Conservation (phyloP, 2,329 filamentous ascomycete species). For the Colletotrichum sp. region DNA sequence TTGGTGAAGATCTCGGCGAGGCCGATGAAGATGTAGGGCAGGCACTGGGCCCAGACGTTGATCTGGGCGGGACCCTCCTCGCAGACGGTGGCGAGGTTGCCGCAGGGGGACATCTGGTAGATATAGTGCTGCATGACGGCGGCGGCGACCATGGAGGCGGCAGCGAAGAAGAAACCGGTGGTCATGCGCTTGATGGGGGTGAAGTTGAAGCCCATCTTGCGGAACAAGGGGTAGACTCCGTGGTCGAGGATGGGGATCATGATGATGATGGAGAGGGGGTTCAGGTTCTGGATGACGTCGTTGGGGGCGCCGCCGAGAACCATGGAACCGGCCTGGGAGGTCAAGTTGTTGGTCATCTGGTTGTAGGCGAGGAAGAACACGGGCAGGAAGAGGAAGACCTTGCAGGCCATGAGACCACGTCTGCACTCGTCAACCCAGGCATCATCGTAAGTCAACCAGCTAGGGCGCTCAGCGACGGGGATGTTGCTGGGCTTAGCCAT, state of each 20-base stretch:
- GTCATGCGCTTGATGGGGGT: conserved; percentile 80
- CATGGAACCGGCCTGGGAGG: conserved; percentile 71
- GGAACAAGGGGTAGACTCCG: conserved; percentile 72
- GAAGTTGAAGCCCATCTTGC: conserved; percentile 68
- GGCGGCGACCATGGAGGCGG: conserved; percentile 64
- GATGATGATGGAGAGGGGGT: conserved; percentile 77
- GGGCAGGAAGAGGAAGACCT: conserved; percentile 75
- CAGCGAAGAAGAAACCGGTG: conserved; percentile 69
- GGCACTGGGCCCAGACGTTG: conserved; percentile 66
- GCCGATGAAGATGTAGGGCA: conserved; percentile 57
- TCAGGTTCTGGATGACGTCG: conserved; percentile 77
- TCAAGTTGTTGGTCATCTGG: conserved; percentile 66
- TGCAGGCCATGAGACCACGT: conserved; percentile 72
- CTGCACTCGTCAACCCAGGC: conserved; percentile 81
- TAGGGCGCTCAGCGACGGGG: conserved; percentile 58
- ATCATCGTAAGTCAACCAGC: conserved; percentile 84
- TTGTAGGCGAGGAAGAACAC: conserved; percentile 66
- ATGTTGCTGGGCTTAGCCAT: conserved; percentile 70
- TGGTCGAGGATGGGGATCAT: conserved; percentile 75
- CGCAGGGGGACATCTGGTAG: conserved; percentile 68
- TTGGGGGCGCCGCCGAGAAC: conserved; percentile 74
- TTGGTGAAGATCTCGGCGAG: conserved; percentile 60
- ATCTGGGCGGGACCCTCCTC: conserved; percentile 58
- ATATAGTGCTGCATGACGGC: conserved; percentile 66
- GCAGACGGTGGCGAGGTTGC: conserved; percentile 58